Percentiles rank a stretch among this genome's conserved stretches.
Evolutionary conservation across 192 early-diverging fungal genomes (phyloP).

Genomic region (Hyaloraphidium curvatum): DNA sequence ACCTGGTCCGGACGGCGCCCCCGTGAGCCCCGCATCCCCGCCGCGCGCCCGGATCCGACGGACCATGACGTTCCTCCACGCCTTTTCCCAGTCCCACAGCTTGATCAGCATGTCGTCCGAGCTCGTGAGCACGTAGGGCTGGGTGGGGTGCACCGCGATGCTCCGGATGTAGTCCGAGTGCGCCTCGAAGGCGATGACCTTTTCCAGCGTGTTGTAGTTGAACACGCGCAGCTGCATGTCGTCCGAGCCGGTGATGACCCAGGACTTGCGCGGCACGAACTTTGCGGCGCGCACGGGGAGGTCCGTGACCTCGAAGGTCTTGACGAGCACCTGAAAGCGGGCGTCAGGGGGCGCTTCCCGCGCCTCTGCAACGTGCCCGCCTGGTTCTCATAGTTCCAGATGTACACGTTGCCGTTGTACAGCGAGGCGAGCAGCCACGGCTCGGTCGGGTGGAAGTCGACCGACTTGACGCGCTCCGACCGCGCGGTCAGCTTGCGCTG

Average conservation of each 20-base stretch:
- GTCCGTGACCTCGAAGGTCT: conserved; percentile 91
- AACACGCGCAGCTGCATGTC: conserved; percentile 94
- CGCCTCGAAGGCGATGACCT: conserved; percentile 85
- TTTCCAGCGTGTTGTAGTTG: conserved; percentile 99
- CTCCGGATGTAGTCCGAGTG: conserved; percentile 93
- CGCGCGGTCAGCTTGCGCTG: conserved; percentile 36
- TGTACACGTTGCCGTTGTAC: conserved; percentile 86
- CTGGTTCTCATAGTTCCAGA: conserved; percentile 98
- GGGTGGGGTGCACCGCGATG: conserved; percentile 92
- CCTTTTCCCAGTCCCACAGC: conserved; percentile 99
- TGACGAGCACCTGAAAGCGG: conserved; percentile 57
- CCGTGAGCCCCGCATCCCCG: too few relatives aligned
- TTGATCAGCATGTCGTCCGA: conserved; percentile 96
- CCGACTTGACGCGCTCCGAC: conserved; percentile 88
- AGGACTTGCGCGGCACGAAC: conserved; percentile 94
- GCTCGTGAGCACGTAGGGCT: conserved; percentile 75
- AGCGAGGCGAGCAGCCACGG: conserved; percentile 94
- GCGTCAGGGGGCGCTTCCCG: background rate
- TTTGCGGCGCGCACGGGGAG: conserved; percentile 93
- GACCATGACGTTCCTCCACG: conserved; percentile 87
- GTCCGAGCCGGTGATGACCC: conserved; percentile 88
- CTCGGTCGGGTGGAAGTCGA: conserved; percentile 97
- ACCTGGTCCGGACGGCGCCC: too few relatives aligned
- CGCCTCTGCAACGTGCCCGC: conserved; percentile 16
- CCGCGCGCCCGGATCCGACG: too few relatives aligned